Percentiles rank a stretch among this genome's conserved stretches.
These are phyloP conservation scores for Dryadomyces quercivorus DNA, from an alignment of 2,329 filamentous ascomycete genomes.

Conservation along the genomic window DNA sequence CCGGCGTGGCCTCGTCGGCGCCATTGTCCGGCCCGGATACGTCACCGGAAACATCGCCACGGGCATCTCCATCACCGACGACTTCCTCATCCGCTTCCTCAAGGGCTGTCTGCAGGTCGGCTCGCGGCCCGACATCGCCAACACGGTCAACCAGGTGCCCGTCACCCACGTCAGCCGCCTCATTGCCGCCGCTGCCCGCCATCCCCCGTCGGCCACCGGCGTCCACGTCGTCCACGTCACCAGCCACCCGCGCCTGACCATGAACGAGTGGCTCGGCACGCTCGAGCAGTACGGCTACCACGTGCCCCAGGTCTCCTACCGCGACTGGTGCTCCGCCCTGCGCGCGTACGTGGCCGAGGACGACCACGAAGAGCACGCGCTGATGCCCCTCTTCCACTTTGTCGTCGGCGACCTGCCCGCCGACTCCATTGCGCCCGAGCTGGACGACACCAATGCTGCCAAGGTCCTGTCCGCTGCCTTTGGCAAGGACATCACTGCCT, in stretches of 20 bases:
- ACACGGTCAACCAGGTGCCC: constrained; percentile 82
- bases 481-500: constrained; percentile 20
- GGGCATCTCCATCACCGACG: constrained; percentile 70
- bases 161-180: constrained; percentile 75
- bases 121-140: constrained; percentile 62
- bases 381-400: constrained; percentile 66
- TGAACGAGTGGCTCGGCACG: constrained; percentile 64
- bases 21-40: constrained; percentile 75
- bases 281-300: constrained; percentile 64
- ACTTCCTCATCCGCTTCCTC: constrained; percentile 76
- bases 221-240: constrained; percentile 62
- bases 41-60: constrained; percentile 60
- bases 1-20: constrained; percentile 58
- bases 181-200: constrained; percentile 61
- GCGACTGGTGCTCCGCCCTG: constrained; percentile 58
- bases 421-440: constrained; percentile 58
- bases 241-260: constrained; percentile 61
- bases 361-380: constrained; percentile 35
- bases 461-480: constrained; percentile 32
- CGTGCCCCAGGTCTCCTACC: constrained; percentile 54
- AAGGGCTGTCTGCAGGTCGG: constrained; percentile 80
- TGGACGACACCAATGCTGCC: constrained; percentile 60
- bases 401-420: constrained; percentile 57
- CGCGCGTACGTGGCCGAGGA: constrained; percentile 54
- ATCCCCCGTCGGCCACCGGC: constrained; percentile 27